Evolutionary conservation across 2,329 filamentous ascomycete genomes (phyloP).

Genomic region (Phialemonium atrogriseum): DNA sequence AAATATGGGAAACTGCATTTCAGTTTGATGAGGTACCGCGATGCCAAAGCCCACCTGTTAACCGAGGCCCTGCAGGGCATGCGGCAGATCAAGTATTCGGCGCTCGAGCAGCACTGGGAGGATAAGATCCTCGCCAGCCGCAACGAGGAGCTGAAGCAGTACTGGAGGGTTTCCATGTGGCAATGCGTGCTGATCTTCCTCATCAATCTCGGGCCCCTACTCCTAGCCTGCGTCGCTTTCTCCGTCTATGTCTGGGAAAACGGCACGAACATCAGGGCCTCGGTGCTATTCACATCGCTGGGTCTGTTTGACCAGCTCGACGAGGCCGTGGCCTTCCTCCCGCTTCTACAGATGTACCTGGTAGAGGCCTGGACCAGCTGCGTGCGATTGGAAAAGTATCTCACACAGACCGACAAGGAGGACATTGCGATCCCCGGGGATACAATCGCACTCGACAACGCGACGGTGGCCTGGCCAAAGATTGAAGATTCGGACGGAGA

Average conservation of each 20-base stretch:
- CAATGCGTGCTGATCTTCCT: constrained; percentile 20
- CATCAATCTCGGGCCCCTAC: constrained; percentile 21
- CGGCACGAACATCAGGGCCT: constrained; percentile 20
- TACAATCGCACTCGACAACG: constrained; percentile 18
- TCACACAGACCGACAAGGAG: constrained; percentile 21
- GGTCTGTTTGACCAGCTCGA: constrained; percentile 26
- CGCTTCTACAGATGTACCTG: constrained; percentile 23
- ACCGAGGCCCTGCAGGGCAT: constrained; percentile 27
- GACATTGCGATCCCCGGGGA: constrained; percentile 16
- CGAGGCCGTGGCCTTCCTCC: constrained; percentile 21
- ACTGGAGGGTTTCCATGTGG: constrained; percentile 22
- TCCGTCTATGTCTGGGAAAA: constrained; percentile 23
- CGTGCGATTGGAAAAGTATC: constrained; percentile 23
- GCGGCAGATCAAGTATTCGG: constrained; percentile 29
- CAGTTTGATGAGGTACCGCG: constrained; percentile 25
- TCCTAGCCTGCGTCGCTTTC: constrained; percentile 23
- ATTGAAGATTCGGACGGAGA: constrained; percentile 18
- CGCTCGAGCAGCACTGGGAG: constrained; percentile 25
- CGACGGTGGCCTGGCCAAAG: constrained; percentile 24
- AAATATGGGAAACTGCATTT: constrained; percentile 22
- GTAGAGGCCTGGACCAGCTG: constrained; percentile 27
- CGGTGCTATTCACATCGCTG: constrained; percentile 25
- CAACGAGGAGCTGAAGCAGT: constrained; percentile 24
- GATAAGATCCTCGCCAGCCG: constrained; percentile 23
- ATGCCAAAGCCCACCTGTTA: constrained; percentile 24